Conservation (phyloP, 2,329 filamentous ascomycete species). For the Fusarium subtropicale region DNA sequence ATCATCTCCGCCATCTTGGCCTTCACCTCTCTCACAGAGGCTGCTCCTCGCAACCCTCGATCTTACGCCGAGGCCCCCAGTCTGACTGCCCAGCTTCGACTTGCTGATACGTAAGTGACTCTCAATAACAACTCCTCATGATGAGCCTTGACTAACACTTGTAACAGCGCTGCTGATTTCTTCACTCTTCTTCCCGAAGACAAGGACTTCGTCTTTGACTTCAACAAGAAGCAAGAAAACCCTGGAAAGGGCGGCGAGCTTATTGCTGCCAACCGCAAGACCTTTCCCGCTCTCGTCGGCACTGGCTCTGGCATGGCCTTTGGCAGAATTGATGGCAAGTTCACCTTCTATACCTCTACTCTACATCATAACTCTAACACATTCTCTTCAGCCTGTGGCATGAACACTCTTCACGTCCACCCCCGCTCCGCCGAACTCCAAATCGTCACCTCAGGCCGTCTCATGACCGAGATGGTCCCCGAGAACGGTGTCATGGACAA, state of each 20-base stretch:
- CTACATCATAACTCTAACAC: constrained; percentile 28
- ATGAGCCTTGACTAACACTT: constrained; percentile 25
- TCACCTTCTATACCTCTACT: neutral
- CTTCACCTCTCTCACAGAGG: constrained; percentile 51
- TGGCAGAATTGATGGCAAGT: constrained; percentile 59
- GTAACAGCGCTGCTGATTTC: constrained; percentile 56
- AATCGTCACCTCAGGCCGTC: constrained; percentile 60
- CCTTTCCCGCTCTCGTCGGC: constrained; percentile 67
- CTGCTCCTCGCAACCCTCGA: constrained; percentile 41
- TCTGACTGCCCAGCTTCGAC: constrained; percentile 54
- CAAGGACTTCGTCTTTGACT: constrained; percentile 62
- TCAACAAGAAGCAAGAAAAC: constrained; percentile 50
- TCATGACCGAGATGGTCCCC: constrained; percentile 64
- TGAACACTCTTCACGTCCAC: constrained; percentile 69
- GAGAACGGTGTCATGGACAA: constrained; percentile 61
- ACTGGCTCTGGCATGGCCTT: constrained; percentile 64
- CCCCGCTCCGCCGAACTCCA: constrained; percentile 66
- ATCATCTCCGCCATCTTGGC: constrained; percentile 55
- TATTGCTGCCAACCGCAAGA: constrained; percentile 65
- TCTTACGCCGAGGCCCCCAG: constrained; percentile 41
- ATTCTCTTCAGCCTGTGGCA: constrained; percentile 58
- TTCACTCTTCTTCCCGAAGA: constrained; percentile 58
- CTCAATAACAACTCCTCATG: neutral
- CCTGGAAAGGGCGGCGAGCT: constrained; percentile 59
- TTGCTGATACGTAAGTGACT: constrained; percentile 54